A percentile compares a stretch with the other conserved stretches of the same genome.
These are phyloP conservation scores for Xerocomus brunneocitrinus DNA, from an alignment of 768 basidiomycete genomes.

Conservation along the genomic window DNA sequence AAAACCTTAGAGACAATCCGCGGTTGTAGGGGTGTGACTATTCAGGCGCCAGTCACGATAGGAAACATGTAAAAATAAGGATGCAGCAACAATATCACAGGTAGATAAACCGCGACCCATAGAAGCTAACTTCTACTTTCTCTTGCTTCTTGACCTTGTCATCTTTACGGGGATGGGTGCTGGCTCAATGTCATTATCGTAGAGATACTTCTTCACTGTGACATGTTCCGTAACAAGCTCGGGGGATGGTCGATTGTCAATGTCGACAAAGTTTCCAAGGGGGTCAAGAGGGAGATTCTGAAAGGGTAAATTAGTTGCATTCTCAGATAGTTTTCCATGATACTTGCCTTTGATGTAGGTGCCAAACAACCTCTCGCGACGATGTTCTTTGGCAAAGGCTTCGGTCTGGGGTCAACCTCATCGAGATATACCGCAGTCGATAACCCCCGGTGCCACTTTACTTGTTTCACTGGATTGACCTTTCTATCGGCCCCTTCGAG, in stretches of 20 bases:
- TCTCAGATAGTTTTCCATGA: not conserved
- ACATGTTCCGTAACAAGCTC: constrained; percentile 63
- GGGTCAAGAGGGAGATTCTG: constrained; percentile 63
- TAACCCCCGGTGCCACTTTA: constrained; percentile 75
- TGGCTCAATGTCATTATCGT: constrained; percentile 61
- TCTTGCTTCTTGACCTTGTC: constrained; percentile 54
- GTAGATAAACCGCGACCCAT: constrained; percentile 10
- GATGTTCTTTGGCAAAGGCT: constrained; percentile 39
- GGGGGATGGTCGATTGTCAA: constrained; percentile 45
- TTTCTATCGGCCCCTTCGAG: constrained; percentile 33
- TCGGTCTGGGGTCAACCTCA: constrained; percentile 52
- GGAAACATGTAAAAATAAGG: constrained; percentile 23
- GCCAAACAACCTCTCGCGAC: constrained; percentile 63
- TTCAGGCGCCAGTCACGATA: constrained; percentile 1
- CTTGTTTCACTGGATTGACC: constrained; percentile 44
- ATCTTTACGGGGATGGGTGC: constrained; percentile 37
- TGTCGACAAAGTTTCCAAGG: constrained; percentile 65
- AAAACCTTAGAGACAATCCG: constrained; percentile 1
- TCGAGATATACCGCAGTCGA: constrained; percentile 59
- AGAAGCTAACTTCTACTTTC: constrained; percentile 36
- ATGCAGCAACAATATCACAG: constrained; percentile 29
- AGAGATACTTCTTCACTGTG: constrained; percentile 73
- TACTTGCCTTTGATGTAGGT: constrained; percentile 59
- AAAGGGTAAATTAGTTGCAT: constrained; percentile 4
- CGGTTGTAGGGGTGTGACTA: not conserved